Evolutionary conservation across 2,329 filamentous ascomycete genomes (phyloP), one percentile per base, ranked within the genome.

Genomic region (Hypoxylon sp.): DNA sequence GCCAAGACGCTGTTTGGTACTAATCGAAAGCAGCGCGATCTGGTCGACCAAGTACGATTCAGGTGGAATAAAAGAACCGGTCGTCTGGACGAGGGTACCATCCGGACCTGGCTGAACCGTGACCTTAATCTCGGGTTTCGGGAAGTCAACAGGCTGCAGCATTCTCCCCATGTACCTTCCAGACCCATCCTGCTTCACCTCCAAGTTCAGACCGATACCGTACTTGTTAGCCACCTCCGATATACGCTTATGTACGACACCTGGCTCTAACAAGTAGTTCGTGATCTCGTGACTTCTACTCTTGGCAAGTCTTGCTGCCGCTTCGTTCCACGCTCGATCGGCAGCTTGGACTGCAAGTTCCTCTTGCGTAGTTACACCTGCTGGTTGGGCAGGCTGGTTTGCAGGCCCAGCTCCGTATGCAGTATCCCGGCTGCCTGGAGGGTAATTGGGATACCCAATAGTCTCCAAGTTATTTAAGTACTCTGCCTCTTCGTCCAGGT

Each of bases 401-500:
- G 88, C 86, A n/a, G 85, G 81, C 2, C 90, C 89, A 17, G 88
- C 85, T 19, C 89, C 89, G 68, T 90, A 91, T 67, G 91, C 89
- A 3, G 84, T 87, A 5, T 83, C 80, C 70, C 86, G 86, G 43
- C 82, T 78, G 11, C 87, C 86, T 1, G 88, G 80, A 6, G 84
- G 81, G 67, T 90, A 87, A 21, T 87, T 81, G 13, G 82, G 81
- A 67, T 86, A 87, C 13, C 90, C 82, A 50, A 85, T 80, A 56
- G 84, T 80, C 72, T 89, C 82, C 58, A 89, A 83, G 65, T 89
- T 89, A 48, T 93, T 90, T 78, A 96, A 85, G 71, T 89, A 92
- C 73, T 94, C 92, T 75, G 97, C 93, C 79, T 97, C 94, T 70
- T 93, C 93, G 64, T 91, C 90, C 50, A 97, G 81, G 81, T 97